Evolutionary conservation across 352 stramenopile genomes (phyloP), one percentile per base, ranked within the genome.

Genomic region (Aphanomyces euteiches): DNA sequence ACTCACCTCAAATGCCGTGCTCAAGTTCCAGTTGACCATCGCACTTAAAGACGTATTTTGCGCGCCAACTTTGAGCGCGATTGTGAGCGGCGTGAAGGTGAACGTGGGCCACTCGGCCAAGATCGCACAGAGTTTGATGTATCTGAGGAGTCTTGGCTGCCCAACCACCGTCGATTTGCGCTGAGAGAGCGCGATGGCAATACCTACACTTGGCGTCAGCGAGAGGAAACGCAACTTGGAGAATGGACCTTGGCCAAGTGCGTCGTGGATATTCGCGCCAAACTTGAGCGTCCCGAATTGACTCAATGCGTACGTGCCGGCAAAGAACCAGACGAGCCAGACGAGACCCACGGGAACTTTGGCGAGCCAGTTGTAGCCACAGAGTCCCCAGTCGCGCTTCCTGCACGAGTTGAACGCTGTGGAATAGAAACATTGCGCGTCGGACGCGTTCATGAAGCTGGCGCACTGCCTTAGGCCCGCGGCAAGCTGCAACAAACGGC

Each of bases 61-160:
- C 40, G 12, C 36, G 19, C 6, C n/a, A n/a, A 54, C 39, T 70
- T 64, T 70, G 38, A 70, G 61, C 38, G 64, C 47, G 39, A 70
- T 70, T 19, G 37, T 50, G 54, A 70, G 54, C 19, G 64, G 64
- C 17, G 64, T 70, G 28, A 56, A 70, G n/a, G 64, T 56, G 36
- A 64, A 70, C 39, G 64, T 40, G 17, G 43, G 64, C 64, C 64
- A 70, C 54, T 70, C 64, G 54, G 54, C 36, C 48, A n/a, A 70
- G 12, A 70, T 70, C 15, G 64, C 64, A 61, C 64, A 70, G 8
- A 70, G 40, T 36, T 70, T 70, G 36, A 70, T 64, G 39, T 70
- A 70, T 5, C 64, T 37, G 47, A 43, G 64, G n/a, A 70, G 4
- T n/a, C 47, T 39, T 0, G 54, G 40, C 40, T 50, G 45, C 6